These are phyloP conservation scores for Coemansia sp. DNA, from an alignment of 192 early-diverging fungal species.

Conservation along the genomic window DNA sequence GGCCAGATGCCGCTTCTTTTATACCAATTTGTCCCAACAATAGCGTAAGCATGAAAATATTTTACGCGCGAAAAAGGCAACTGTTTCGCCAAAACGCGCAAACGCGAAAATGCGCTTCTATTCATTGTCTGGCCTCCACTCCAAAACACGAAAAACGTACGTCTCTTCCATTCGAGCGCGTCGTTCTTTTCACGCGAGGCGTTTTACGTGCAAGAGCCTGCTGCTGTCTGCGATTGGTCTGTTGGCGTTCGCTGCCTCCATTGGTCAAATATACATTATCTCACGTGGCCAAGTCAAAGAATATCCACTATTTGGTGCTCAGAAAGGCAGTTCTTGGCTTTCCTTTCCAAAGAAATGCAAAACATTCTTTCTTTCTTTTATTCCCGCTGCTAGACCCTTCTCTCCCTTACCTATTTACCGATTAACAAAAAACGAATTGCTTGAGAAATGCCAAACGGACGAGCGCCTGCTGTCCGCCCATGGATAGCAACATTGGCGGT, in stretches of 20 bases:
- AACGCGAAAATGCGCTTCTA: not conserved
- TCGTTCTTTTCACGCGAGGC: not conserved
- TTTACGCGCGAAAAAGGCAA: conserved; percentile 10
- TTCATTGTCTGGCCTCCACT: too few relatives aligned
- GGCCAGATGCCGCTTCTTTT: not conserved
- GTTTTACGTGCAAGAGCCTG: not conserved
- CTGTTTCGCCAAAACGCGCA: not conserved
- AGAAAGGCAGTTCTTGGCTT: too few relatives aligned
- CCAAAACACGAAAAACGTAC: not conserved
- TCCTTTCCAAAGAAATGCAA: not conserved
- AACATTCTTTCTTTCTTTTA: not conserved
- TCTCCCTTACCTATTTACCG: not conserved
- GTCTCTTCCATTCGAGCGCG: not conserved
- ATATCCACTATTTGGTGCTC: not conserved
- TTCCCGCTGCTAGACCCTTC: not conserved
- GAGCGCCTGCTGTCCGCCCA: not conserved
- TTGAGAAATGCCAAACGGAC: not conserved
- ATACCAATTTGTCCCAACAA: not conserved
- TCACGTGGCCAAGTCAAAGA: not conserved
- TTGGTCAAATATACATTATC: not conserved
- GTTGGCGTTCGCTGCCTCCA: not conserved
- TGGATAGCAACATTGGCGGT: conserved; percentile 9
- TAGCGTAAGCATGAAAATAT: not conserved
- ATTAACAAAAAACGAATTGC: not conserved
- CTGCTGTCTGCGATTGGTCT: not conserved